Conservation (phyloP, 2,329 filamentous ascomycete genomes). For the Talaromyces sp. region DNA sequence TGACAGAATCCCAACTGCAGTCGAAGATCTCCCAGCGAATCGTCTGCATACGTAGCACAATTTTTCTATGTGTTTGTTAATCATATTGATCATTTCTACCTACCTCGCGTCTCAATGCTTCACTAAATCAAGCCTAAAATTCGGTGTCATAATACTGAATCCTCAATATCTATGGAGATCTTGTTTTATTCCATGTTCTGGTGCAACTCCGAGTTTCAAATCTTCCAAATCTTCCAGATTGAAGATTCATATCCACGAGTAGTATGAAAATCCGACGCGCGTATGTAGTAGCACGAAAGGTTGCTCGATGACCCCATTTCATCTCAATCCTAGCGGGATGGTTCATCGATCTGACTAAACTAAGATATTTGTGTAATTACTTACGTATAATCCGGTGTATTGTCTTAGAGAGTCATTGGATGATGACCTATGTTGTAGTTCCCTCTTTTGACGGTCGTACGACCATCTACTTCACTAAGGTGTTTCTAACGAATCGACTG, state of each 20-base stretch:
- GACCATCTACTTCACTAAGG: background rate
- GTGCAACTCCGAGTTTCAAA: background rate
- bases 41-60: background rate
- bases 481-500: background rate
- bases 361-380: background rate
- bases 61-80: background rate
- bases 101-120: background rate
- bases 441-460: background rate
- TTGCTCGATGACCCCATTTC: background rate
- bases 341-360: background rate
- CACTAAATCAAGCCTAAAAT: background rate
- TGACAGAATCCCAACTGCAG: background rate
- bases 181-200: background rate
- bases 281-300: background rate
- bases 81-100: background rate
- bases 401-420: background rate
- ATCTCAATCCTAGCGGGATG: background rate
- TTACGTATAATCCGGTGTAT: background rate
- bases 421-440: background rate
- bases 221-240: too few species aligned
- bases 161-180: background rate
- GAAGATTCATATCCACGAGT: background rate
- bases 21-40: background rate
- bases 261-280: background rate
- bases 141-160: background rate